phyloP scores from a whole-genome alignment of 768 basidiomycete species.

The Panellus pusillus region DNA sequence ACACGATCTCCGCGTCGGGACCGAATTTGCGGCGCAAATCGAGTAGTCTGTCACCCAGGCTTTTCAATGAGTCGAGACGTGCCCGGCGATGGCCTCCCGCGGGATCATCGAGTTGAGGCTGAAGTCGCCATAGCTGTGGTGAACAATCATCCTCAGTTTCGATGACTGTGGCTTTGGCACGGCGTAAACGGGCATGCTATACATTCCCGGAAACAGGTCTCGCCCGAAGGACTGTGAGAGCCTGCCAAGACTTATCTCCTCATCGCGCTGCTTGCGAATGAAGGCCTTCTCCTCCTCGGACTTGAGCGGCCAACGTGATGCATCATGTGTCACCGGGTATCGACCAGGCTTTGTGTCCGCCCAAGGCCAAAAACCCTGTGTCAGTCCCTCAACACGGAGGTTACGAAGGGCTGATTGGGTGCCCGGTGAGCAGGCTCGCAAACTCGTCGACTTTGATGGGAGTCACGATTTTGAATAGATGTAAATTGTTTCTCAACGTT shows the following conservation, averaged over 20 bases:
- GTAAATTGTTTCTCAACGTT: conserved; percentile 26
- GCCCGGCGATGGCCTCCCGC: conserved; percentile 22
- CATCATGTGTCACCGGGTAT: conserved; percentile 27
- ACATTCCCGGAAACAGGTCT: conserved; percentile 45
- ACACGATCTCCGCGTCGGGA: conserved; percentile 27
- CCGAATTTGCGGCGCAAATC: conserved; percentile 12
- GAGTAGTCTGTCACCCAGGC: conserved; percentile 29
- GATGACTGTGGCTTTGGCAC: conserved; percentile 37
- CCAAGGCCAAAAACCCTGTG: conserved; percentile 47
- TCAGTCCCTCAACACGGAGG: conserved; percentile 31
- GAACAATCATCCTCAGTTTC: conserved; percentile 38
- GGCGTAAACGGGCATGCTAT: conserved; percentile 35
- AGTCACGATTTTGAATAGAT: conserved; percentile 37
- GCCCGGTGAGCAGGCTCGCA: too few species aligned
- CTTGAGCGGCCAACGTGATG: conserved; percentile 20
- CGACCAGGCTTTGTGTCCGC: conserved; percentile 25
- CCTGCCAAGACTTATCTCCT: conserved; percentile 23
- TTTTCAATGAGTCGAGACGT: conserved; percentile 34
- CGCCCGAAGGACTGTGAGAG: conserved; percentile 34
- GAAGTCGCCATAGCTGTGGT: conserved; percentile 37
- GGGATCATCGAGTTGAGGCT: conserved; percentile 39
- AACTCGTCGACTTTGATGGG: conserved; percentile 21
- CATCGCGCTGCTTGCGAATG: conserved; percentile 26
- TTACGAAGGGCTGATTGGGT: conserved; percentile 42
- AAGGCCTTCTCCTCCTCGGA: conserved; percentile 24